These are phyloP conservation scores for Cymbopogon citratus DNA, from an alignment of 176 grass and related monocot genomes.

Conservation along the genomic window DNA sequence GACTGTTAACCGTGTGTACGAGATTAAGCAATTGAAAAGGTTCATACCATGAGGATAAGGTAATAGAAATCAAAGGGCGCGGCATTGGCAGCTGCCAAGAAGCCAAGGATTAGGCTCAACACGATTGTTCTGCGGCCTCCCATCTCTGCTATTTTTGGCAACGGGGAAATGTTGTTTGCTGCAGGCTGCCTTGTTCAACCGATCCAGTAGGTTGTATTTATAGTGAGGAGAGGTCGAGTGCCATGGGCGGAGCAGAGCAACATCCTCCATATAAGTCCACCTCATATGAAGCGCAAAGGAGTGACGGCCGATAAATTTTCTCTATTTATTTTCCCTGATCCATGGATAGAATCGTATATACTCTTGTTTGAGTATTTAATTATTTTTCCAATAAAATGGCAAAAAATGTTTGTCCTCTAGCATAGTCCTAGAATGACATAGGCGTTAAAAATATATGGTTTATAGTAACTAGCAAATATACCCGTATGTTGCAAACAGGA, in stretches of 20 bases:
- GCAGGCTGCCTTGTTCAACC: not conserved
- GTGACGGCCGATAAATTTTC: not conserved
- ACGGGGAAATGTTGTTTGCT: not conserved
- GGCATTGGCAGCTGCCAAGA: conserved; percentile 19
- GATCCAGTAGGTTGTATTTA: conserved; percentile 6
- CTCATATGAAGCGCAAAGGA: not conserved
- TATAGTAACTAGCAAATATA: too few species aligned
- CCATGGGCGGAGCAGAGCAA: not conserved
- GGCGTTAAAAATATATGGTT: too few species aligned
- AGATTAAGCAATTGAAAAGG: not conserved
- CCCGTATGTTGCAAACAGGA: too few species aligned
- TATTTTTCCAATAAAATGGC: not conserved
- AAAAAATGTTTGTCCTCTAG: not conserved
- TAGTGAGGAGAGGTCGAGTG: not conserved
- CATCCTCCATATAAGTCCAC: not conserved
- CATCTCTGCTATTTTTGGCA: conserved; percentile 16
- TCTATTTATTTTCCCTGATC: not conserved
- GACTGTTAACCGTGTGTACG: not conserved
- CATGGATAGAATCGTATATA: not conserved
- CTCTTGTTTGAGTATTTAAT: not conserved
- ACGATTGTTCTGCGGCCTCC: not conserved
- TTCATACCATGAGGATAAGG: conserved; percentile 40
- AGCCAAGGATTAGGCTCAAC: conserved; percentile 15
- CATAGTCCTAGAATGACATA: not conserved
- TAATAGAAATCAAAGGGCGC: conserved; percentile 41